These are phyloP conservation scores for Neurospora sp. DNA, from an alignment of 2,329 filamentous ascomycete genomes.

Conservation along the genomic window DNA sequence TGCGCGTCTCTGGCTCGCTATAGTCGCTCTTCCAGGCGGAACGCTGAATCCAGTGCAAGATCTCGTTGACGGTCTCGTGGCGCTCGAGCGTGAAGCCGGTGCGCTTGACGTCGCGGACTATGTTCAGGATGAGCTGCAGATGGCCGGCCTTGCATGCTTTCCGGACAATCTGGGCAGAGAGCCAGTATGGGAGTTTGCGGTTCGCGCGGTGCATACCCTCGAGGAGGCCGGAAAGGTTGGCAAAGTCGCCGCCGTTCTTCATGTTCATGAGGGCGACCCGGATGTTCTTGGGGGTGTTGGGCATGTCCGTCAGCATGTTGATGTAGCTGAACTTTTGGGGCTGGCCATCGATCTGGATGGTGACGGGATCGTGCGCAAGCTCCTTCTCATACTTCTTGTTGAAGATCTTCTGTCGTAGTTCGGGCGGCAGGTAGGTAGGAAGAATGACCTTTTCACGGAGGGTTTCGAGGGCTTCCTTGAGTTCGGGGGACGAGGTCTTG, in stretches of 20 bases:
- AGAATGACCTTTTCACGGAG: constrained; percentile 53
- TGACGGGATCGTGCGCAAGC: constrained; percentile 45
- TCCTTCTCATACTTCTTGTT: constrained; percentile 33
- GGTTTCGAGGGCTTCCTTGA: constrained; percentile 41
- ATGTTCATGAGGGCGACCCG: constrained; percentile 33
- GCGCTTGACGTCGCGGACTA: constrained; percentile 33
- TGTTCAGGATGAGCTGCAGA: constrained; percentile 39
- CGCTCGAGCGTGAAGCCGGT: constrained; percentile 36
- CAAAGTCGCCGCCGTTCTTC: constrained; percentile 39
- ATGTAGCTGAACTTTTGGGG: constrained; percentile 41
- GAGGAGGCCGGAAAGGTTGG: constrained; percentile 41
- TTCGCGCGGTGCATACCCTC: constrained; percentile 35
- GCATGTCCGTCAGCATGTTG: constrained; percentile 32
- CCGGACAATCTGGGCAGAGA: constrained; percentile 32
- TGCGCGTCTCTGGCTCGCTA: constrained; percentile 22
- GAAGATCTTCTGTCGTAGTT: constrained; percentile 45
- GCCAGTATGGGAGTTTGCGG: constrained; percentile 25
- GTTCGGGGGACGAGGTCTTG: constrained; percentile 40
- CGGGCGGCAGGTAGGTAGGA: constrained; percentile 45
- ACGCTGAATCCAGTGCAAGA: constrained; percentile 30
- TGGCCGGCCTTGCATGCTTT: constrained; percentile 30
- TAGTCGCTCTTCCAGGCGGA: constrained; percentile 29
- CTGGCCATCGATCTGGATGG: constrained; percentile 49
- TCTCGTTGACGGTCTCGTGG: constrained; percentile 31
- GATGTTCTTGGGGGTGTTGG: constrained; percentile 31